Base-by-base conservation (phyloP, 257 asterid species). In the Perilla frutescens region DNA sequence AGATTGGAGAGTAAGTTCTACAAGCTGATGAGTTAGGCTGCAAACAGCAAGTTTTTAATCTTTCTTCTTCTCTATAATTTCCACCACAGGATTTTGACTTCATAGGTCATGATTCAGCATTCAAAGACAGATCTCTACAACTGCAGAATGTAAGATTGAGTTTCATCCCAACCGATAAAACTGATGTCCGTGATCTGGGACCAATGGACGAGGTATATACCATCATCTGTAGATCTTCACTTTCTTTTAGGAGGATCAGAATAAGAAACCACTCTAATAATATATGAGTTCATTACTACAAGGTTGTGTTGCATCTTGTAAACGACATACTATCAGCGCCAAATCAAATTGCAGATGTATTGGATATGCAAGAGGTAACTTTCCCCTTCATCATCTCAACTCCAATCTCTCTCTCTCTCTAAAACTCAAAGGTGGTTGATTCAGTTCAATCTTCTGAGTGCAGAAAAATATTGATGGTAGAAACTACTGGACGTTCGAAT, bases 91-190 rank as follows among this genome's bases (percentile, higher is more conserved):
- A 87, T 8, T 88, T 89, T 32, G 93, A 92, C 56, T 90, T 87
- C 86, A 61, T 66, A 63, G 98, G 96, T 45, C 97, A 92, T 73
- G 97, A 92, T 81, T 92, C 98, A 12, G 97, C 97, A 2, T 92
- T 92, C 80, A 90, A 92, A 80, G 98, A 92, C 81, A 75, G 97
- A 73, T 85, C 84, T 60, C 74, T 90, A 74, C 98, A 92, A 68
- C 77, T 92, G 85, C 98, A 92, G 62, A 90, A 92, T 67, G 91
- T 90, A 29, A 83, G 97, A 72, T 64, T 92, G 80, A 92, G 96
- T 81, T 92, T 92, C 70, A 71, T 86, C 65, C 98, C 98, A 37
- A 89, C 98, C 4, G 68, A 60, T 47, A 90, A 90, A 81, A 74
- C 97, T 44, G 98, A 90, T 81, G 76, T 92, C 76, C 96, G 73